Percentiles rank a stretch among this genome's conserved stretches.
These are phyloP conservation scores for Panaeolus papilionaceus DNA, from an alignment of 768 basidiomycete species.

Conservation along the genomic window DNA sequence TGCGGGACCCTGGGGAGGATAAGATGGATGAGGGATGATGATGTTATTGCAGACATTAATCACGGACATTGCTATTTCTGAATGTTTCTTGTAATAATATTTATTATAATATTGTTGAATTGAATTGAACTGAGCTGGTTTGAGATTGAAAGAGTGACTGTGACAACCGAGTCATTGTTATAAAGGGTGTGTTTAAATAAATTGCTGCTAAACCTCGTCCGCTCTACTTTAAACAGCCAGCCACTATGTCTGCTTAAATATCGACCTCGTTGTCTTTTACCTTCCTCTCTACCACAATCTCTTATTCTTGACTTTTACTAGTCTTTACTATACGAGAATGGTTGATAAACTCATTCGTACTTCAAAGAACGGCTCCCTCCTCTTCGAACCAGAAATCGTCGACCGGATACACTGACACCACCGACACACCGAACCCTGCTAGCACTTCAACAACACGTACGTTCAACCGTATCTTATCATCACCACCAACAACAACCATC, in stretches of 20 bases:
- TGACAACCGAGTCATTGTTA: constrained; percentile 28
- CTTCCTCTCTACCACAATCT: constrained; percentile 31
- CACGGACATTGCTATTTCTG: constrained; percentile 34
- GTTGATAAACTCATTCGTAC: constrained; percentile 83
- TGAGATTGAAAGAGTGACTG: constrained; percentile 17
- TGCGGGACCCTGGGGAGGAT: constrained; percentile 68
- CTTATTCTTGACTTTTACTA: constrained; percentile 39
- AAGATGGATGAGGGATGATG: constrained; percentile 80
- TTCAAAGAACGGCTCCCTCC: constrained; percentile 85
- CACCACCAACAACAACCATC: constrained; percentile 20
- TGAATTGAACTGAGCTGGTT: constrained; percentile 25
- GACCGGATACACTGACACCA: constrained; percentile 72
- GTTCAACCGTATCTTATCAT: constrained; percentile 27
- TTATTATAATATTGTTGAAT: constrained; percentile 9
- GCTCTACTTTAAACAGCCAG: constrained; percentile 26
- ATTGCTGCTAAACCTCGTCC: constrained; percentile 14
- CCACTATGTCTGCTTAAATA: constrained; percentile 53
- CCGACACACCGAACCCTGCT: constrained; percentile 18
- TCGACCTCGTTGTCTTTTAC: constrained; percentile 33
- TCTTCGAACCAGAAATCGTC: constrained; percentile 88
- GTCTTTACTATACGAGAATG: constrained; percentile 59
- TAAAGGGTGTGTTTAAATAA: constrained; percentile 19
- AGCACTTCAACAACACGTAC: constrained; percentile 22
- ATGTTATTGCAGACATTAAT: constrained; percentile 6
- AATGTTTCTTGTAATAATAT: constrained; percentile 36